Conservation (phyloP, 345 rosid species). For the Corchorus olitorius region DNA sequence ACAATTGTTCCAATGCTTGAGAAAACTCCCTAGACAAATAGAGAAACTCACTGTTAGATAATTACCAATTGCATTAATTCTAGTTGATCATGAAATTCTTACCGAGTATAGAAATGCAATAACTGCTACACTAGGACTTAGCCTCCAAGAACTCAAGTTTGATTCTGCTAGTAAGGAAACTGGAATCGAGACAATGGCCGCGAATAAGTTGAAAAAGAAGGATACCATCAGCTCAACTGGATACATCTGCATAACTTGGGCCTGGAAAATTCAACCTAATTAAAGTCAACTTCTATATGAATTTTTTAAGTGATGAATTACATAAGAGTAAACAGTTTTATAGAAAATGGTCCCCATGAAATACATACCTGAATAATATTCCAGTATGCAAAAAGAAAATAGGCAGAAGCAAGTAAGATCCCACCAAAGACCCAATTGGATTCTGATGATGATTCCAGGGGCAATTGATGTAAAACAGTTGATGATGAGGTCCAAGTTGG, state of each 20-base stretch:
- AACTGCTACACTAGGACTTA: conserved; percentile 36
- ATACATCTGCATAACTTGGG: conserved; percentile 43
- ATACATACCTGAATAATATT: conserved; percentile 34
- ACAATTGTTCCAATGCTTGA: not conserved
- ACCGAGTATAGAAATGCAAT: conserved; percentile 42
- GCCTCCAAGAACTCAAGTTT: conserved; percentile 36
- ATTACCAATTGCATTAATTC: not conserved
- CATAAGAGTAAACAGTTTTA: no score
- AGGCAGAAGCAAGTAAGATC: conserved; percentile 21
- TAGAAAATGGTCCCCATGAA: no score
- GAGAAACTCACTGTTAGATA: conserved; percentile 23
- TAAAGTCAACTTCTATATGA: not conserved
- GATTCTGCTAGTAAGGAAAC: conserved; percentile 40
- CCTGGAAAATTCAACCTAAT: conserved; percentile 25
- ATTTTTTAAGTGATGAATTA: not conserved
- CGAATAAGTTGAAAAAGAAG: conserved; percentile 32
- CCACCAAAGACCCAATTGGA: conserved; percentile 37
- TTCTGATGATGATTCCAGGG: conserved; percentile 14
- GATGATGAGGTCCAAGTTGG: not conserved
- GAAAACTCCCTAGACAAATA: conserved; percentile 24
- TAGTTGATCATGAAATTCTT: not conserved
- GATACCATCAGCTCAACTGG: conserved; percentile 38
- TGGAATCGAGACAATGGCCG: conserved; percentile 38
- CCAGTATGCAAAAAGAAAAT: conserved; percentile 27
- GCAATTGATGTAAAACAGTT: not conserved